Evolutionary conservation across 2,329 filamentous ascomycete species (phyloP).

Genomic region (Tolypocladium capitatum): DNA sequence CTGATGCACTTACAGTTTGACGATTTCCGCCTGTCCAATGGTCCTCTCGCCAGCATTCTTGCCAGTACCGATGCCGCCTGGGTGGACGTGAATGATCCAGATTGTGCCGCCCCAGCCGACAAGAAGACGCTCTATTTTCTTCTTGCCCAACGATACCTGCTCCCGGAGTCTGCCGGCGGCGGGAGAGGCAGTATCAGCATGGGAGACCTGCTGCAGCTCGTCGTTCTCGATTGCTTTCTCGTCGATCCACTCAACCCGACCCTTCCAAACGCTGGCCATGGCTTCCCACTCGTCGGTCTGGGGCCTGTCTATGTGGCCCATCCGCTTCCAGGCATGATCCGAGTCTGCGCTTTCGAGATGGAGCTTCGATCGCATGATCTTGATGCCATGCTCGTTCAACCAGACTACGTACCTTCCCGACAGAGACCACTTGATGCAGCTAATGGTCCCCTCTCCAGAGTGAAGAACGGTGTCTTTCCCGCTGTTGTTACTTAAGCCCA

Average conservation of each 20-base stretch:
- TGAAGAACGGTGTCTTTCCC: conserved; percentile 82
- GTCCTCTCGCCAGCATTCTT: conserved; percentile 57
- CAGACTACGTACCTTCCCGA: conserved; percentile 88
- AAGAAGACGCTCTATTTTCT: conserved; percentile 61
- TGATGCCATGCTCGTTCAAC: conserved; percentile 95
- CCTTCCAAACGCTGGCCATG: conserved; percentile 94
- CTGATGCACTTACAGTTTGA: conserved; percentile 61
- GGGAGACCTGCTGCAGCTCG: conserved; percentile 33
- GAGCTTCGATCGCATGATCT: conserved; percentile 87
- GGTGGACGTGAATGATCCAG: conserved; percentile 87
- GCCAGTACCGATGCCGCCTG: conserved; percentile 52
- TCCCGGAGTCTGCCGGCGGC: conserved; percentile 34
- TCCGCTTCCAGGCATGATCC: conserved; percentile 85
- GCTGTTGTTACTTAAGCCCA: conserved; percentile 64
- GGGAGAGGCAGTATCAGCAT: conserved; percentile 24
- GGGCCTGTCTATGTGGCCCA: conserved; percentile 83
- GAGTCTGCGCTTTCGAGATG: conserved; percentile 62
- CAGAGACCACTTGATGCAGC: conserved; percentile 85
- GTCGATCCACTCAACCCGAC: conserved; percentile 84
- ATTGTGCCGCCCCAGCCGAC: conserved; percentile 94
- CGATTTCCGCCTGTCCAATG: conserved; percentile 73
- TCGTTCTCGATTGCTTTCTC: conserved; percentile 65
- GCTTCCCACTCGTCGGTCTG: conserved; percentile 84
- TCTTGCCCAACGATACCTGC: conserved; percentile 32
- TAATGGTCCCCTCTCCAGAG: conserved; percentile 83